A percentile compares a stretch with the other conserved stretches of the same genome.
Evolutionary conservation across 2,329 filamentous ascomycete genomes (phyloP).

Genomic region (Pyrenochaeta sp.): DNA sequence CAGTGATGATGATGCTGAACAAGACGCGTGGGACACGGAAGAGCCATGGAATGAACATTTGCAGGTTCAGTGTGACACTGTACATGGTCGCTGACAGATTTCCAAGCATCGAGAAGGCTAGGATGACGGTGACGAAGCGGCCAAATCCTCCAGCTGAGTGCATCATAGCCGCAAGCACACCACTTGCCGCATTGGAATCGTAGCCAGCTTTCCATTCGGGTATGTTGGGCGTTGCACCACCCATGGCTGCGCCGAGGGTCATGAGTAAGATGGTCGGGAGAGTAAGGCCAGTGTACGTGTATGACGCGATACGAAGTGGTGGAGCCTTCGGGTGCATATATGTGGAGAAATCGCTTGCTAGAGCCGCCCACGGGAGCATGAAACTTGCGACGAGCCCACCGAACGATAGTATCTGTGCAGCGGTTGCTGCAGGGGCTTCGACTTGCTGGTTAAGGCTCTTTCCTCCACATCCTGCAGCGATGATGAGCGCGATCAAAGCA

Average conservation of each 20-base stretch:
- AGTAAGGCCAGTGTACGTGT: conserved; percentile 65
- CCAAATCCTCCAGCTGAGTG: conserved; percentile 67
- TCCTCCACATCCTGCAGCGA: conserved; percentile 65
- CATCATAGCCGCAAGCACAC: conserved; percentile 68
- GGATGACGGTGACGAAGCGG: conserved; percentile 67
- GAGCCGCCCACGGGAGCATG: conserved; percentile 68
- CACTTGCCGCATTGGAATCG: conserved; percentile 63
- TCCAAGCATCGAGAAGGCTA: conserved; percentile 63
- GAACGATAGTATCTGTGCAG: conserved; percentile 62
- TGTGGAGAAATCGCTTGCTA: conserved; percentile 68
- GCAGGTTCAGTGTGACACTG: conserved; percentile 70
- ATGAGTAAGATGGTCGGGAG: conserved; percentile 67
- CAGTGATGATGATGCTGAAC: conserved; percentile 66
- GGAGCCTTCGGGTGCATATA: conserved; percentile 67
- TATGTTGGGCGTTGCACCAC: conserved; percentile 64
- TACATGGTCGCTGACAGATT: conserved; percentile 69
- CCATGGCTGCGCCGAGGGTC: conserved; percentile 71
- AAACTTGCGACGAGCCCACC: conserved; percentile 70
- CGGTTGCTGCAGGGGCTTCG: conserved; percentile 52
- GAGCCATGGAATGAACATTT: conserved; percentile 67
- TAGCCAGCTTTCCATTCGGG: conserved; percentile 65
- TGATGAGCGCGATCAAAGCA: conserved; percentile 63
- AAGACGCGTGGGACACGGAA: conserved; percentile 65
- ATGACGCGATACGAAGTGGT: conserved; percentile 60
- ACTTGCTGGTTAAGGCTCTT: conserved; percentile 60